These are phyloP conservation scores for Aciculosporium take DNA, from an alignment of 2,329 filamentous ascomycete species.

Conservation along the genomic window DNA sequence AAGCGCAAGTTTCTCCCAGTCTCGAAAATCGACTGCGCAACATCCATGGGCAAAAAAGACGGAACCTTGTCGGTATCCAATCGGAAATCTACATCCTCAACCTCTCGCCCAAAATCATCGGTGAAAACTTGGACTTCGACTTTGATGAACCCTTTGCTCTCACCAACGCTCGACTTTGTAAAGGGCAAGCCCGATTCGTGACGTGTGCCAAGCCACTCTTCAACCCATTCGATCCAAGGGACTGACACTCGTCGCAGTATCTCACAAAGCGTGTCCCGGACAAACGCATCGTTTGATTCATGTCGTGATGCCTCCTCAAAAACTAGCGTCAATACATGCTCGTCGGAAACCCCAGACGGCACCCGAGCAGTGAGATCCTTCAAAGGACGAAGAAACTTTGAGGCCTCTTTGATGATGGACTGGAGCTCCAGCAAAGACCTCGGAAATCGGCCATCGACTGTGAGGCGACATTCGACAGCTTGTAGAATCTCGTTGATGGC, in stretches of 20 bases:
- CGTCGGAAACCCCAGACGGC: slow-evolving; percentile 34
- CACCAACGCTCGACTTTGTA: slow-evolving; percentile 29
- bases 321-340: slow-evolving; percentile 45
- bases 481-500: slow-evolving; percentile 33
- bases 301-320: slow-evolving; percentile 48
- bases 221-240: slow-evolving; percentile 53
- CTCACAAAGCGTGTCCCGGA: slow-evolving; percentile 52
- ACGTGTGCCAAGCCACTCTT: slow-evolving; percentile 62
- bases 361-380: slow-evolving; percentile 34
- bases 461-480: slow-evolving; percentile 34
- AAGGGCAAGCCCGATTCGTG: slow-evolving; percentile 41
- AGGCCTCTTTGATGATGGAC: slow-evolving; percentile 30
- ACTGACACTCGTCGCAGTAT: slow-evolving; percentile 47
- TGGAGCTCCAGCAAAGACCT: slow-evolving; percentile 40
- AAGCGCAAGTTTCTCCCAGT: slow-evolving; percentile 64
- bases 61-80: slow-evolving; percentile 55
- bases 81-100: slow-evolving; percentile 44
- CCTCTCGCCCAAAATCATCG: slow-evolving; percentile 45
- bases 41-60: slow-evolving; percentile 54
- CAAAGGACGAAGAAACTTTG: slow-evolving; percentile 36
- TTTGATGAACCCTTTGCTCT: slow-evolving; percentile 45
- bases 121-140: slow-evolving; percentile 38
- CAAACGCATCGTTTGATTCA: slow-evolving; percentile 46
- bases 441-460: slow-evolving; percentile 24
- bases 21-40: slow-evolving; percentile 62